A percentile compares a stretch with the other conserved stretches of the same genome.
Conservation (phyloP, 371 early-diverging fungal species). For the Syncephalastrum contaminatum region DNA sequence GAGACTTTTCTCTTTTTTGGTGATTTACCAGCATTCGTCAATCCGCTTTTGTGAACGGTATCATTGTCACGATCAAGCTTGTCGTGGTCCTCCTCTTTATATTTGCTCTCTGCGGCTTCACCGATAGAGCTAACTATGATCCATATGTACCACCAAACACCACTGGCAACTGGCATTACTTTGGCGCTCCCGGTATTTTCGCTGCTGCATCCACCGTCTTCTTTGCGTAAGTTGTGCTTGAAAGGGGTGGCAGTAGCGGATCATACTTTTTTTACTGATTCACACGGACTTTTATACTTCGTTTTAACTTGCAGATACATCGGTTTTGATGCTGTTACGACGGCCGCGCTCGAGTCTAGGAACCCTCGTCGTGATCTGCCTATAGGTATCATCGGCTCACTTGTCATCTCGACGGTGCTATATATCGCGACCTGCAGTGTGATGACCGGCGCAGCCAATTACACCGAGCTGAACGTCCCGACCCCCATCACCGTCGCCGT, state of each 20-base stretch:
- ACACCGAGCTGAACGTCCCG: constrained; percentile 38
- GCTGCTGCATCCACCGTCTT: constrained; percentile 76
- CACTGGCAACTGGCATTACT: constrained; percentile 44
- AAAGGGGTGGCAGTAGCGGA: too few relatives aligned
- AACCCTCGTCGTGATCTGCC: constrained; percentile 82
- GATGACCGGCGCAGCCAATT: constrained; percentile 72
- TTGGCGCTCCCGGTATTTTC: constrained; percentile 70
- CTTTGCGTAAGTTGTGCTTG: constrained; percentile 38
- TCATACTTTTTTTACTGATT: neutral
- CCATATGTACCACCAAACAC: constrained; percentile 77
- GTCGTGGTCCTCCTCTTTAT: constrained; percentile 76
- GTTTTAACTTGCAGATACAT: constrained; percentile 57
- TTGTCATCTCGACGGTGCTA: constrained; percentile 71
- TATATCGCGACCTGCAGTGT: constrained; percentile 71
- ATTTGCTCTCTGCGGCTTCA: constrained; percentile 57
- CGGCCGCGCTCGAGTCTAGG: constrained; percentile 80
- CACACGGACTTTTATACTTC: neutral
- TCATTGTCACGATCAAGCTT: constrained; percentile 71
- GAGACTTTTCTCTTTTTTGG: too few relatives aligned
- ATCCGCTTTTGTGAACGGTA: constrained; percentile 64
- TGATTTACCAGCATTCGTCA: constrained; percentile 50
- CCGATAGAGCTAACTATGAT: constrained; percentile 64
- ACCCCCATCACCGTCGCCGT: constrained; percentile 72
- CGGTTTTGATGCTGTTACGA: constrained; percentile 87
- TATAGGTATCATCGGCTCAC: constrained; percentile 78